Evolutionary conservation across 2,329 filamentous ascomycete genomes (phyloP), one percentile per base, ranked within the genome.

Genomic region (Hirsutella thompsonii): DNA sequence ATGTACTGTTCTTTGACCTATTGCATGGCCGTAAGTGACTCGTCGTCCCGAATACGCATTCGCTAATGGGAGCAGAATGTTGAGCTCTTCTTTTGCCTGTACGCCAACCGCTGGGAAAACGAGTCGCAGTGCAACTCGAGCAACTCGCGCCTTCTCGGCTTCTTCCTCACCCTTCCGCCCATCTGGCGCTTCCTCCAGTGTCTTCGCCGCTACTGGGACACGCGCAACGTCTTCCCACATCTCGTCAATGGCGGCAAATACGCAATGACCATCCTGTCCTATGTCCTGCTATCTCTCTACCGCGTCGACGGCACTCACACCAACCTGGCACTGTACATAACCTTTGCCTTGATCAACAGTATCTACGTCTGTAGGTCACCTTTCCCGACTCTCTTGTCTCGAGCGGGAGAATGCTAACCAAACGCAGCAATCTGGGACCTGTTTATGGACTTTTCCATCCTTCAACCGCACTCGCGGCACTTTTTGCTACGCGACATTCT

Each of bases 1-100:
- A 95, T 96, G 70, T 94, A 94, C 60, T 96, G 90, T 61, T 96
- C 92, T 3, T 69, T 94, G 42, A 94, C 89, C 5, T 98, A 98
- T 60, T 75, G 82, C 14, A 85, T 86, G 61, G 82, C 85, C 45
- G 85, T 90, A 70, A 66, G 83, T 75, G 1, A 37, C n/a, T 2
- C 19, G 2, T 14, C 18, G 8, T 20, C 4, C 13, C 8, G 3
- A 19, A 4, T 34, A 5, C 4, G 16, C n/a, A 3, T 2, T 3
- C 3, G 4, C 13, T 11, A 11, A 14, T 14, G 13, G 8, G 1
- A 14, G 2, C 44, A 87, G 82, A 95, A 96, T 54, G 74, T 94
- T 32, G 85, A 88, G 51, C 68, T 96, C 0, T 95, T 96, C 65
- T 95, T 94, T 60, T 98, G 92, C 56, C 69, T 96, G 2, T 98